phyloP scores from a whole-genome alignment of 768 basidiomycete genomes.

The Lactifluus hygrophoroides region DNA sequence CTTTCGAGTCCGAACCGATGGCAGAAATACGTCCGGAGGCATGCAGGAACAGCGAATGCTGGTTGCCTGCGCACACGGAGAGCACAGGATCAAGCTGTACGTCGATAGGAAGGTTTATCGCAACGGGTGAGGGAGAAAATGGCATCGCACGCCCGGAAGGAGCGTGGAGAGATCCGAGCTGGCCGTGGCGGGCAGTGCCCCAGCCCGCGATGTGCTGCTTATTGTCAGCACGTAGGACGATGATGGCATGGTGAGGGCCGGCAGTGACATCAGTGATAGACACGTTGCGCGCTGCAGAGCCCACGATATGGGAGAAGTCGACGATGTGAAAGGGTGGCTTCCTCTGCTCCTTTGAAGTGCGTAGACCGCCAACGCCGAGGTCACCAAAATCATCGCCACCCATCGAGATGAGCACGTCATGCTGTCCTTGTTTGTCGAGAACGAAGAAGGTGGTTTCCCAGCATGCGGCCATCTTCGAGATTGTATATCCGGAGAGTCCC shows the following conservation, averaged over 20 bases:
- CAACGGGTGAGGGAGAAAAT: constrained; percentile 27
- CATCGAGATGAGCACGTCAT: constrained; percentile 63
- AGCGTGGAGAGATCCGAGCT: constrained; percentile 45
- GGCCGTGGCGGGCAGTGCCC: constrained; percentile 81
- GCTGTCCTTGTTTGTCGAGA: constrained; percentile 34
- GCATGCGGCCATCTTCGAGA: constrained; percentile 47
- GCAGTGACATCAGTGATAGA: constrained; percentile 41
- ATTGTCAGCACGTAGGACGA: constrained; percentile 29
- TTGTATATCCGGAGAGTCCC: constrained; percentile 35
- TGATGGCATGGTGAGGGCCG: constrained; percentile 69
- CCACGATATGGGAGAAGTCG: constrained; percentile 28
- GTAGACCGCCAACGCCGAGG: constrained; percentile 46
- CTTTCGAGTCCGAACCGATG: constrained; percentile 67
- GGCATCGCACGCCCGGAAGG: constrained; percentile 23
- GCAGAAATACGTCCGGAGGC: constrained; percentile 39
- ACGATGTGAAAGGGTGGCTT: constrained; percentile 33
- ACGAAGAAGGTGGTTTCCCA: constrained; percentile 85
- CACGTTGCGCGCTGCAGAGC: constrained; percentile 16
- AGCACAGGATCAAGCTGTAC: constrained; percentile 18
- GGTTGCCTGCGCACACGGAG: constrained; percentile 38
- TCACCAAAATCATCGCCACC: constrained; percentile 83
- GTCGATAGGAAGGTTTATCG: constrained; percentile 28
- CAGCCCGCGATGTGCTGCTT: constrained; percentile 51
- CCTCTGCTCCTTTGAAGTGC: constrained; percentile 9
- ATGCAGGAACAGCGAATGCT: constrained; percentile 41